Evolutionary conservation across 2,329 filamentous ascomycete genomes (phyloP), one percentile per base, ranked within the genome.

Genomic region (Colletotrichum lentis): DNA sequence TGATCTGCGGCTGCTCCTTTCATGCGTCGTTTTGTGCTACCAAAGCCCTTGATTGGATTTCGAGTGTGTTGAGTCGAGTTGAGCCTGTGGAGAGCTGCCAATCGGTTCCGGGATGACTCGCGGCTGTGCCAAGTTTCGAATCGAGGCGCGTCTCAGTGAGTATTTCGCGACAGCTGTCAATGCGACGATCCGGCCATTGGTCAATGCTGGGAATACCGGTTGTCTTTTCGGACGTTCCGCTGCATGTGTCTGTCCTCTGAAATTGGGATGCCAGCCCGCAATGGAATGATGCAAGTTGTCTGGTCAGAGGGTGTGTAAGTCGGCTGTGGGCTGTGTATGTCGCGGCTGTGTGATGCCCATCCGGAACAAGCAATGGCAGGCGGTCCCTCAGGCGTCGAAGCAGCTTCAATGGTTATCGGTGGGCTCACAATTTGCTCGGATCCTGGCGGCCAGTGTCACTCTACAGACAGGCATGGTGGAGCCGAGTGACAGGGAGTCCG

Each of bases 1-100:
- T 62, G 67, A 67, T 69, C 67, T 67, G 41, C 67, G 58, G 58
- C 46, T 14, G 39, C n/a, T 47, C 18, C 20, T 22, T 57, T 24
- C 35, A 59, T 47, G 65, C 62, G 31, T n/a, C 8, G n/a, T n/a
- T 8, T n/a, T 22, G 18, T 59, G 18, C 53, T 18, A 11, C 46
- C 46, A 41, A 49, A 37, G 20, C 5, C 14, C 46, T n/a, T 22
- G 47, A 11, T 31, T 41, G 22, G 24, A 53, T 49, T 64, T 55
- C 35, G 35, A 11, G 35, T 46, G 43, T 41, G 61, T 55, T 55
- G 11, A 24, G 22, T 22, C 16, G 20, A 39, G 20, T 52, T 18
- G 11, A 46, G 39, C 3, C n/a, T 52, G 20, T 52, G 35, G 57
- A 20, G 10, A 35, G 31, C 31, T 52, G n/a, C 14, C 3, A 35